Conservation (phyloP, 257 asterid genomes). For the Echium plantagineum region DNA sequence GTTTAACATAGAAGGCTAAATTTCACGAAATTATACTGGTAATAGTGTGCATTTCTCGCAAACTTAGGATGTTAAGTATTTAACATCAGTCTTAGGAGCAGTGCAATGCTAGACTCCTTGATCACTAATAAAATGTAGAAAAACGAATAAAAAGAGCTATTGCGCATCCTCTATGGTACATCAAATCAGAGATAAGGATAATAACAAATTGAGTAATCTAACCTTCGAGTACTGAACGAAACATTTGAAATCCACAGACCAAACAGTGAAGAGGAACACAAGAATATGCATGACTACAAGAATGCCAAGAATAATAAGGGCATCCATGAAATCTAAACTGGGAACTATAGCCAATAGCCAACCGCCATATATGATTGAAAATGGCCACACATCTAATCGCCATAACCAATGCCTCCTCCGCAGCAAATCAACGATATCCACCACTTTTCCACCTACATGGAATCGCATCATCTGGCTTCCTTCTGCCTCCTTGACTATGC, state of each 20-base stretch:
- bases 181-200: neutral
- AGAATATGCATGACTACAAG: constrained; percentile 50
- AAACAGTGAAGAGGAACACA: constrained; percentile 79
- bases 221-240: constrained; percentile 83
- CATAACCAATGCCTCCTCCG: constrained; percentile 70
- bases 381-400: constrained; percentile 92
- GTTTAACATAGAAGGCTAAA: neutral
- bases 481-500: neutral
- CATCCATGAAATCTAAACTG: constrained; percentile 72
- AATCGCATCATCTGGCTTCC: constrained; percentile 52
- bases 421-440: constrained; percentile 76
- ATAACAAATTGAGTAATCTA: constrained; percentile 1
- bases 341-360: constrained; percentile 74
- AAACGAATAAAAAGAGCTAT: neutral
- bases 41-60: too few relatives aligned
- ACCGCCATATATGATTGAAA: constrained; percentile 48
- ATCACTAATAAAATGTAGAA: neutral
- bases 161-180: neutral
- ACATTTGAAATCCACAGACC: constrained; percentile 90
- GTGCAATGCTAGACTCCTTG: too few relatives aligned
- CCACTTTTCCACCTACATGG: constrained; percentile 91
- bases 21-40: too few relatives aligned
- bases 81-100: neutral
- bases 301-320: constrained; percentile 61
- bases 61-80: neutral